Base-by-base conservation (phyloP, 148 eudicot genomes). In the Pharnaceum exiguum region DNA sequence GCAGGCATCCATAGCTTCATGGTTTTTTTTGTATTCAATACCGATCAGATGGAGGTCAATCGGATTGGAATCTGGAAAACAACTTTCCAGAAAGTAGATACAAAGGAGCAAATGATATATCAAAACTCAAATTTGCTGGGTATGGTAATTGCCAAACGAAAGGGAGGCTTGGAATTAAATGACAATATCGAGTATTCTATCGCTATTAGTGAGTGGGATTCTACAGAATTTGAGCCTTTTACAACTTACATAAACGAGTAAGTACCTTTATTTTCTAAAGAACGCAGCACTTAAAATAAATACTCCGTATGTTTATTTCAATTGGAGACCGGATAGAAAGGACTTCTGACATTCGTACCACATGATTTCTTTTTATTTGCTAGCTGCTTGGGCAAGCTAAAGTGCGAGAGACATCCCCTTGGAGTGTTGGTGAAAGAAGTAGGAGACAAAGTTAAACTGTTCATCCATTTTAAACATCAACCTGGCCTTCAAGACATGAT, bases 371-470 rank as follows among this genome's bases (percentile, higher is more conserved):
- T 24, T 5, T 39, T 11, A 2, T 5, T 9, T 23, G 19, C 16
- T 24, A 60, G 55, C 23, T 47, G 15, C 15, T 18, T 61, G 23
- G 33, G 24, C 16, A 36, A 33, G 27, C 39, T 47, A 11, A 28
- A 62, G 23, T 21, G 1, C 28, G 13, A 62, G 33, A 45, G 8
- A 45, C 25, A 45, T 21, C 26, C 49, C 9, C 49, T 45, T 45
- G 26, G 49, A 18, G 57, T 62, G 57, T 18, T 62, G 66, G 36
- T 30, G 38, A 33, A 38, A 6, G 66, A 51, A 10, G 23, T 62
- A n/a, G 48, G 57, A 11, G 23, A 46, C 1, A 35, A 45, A 5
- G 25, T 59, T 25, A 62, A 62, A 47, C 49, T 62, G 12, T 42
- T 15, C 0, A 44, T 62, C 7, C 27, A 50, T 51, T 62, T 62